Percentiles rank a stretch among this genome's conserved stretches.
Evolutionary conservation across 805 yeast genomes (phyloP).

Genomic region (Metschnikowia peoriensis): DNA sequence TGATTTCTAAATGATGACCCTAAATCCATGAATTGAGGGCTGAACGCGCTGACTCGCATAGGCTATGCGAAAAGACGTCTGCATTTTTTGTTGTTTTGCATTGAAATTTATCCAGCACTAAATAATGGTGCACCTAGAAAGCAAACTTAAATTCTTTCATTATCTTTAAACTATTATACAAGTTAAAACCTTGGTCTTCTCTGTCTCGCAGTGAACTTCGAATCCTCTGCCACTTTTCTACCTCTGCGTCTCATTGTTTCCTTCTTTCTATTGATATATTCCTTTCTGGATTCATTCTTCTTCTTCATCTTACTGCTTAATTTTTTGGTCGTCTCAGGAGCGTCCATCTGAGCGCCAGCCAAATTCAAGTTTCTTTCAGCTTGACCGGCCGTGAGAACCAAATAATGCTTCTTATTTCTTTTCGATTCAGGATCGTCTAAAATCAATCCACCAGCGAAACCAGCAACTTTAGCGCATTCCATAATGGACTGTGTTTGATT

Average conservation of each 20-base stretch:
- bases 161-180: neutral
- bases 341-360: conserved; percentile 78
- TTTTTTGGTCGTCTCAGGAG: conserved; percentile 43
- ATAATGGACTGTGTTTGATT: conserved; percentile 75
- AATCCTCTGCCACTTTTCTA: conserved; percentile 81
- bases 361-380: conserved; percentile 74
- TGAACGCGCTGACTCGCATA: too few relatives aligned
- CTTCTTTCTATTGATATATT: conserved; percentile 85
- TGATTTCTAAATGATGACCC: too few relatives aligned
- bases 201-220: conserved; percentile 85
- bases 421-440: conserved; percentile 92
- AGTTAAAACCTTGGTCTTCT: conserved; percentile 42
- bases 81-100: too few relatives aligned
- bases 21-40: too few relatives aligned
- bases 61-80: too few relatives aligned
- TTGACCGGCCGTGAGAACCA: conserved; percentile 85
- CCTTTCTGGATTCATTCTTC: conserved; percentile 71
- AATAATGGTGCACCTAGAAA: too few relatives aligned
- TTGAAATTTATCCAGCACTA: neutral
- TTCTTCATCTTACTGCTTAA: conserved; percentile 48
- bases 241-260: conserved; percentile 92
- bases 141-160: neutral
- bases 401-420: conserved; percentile 84
- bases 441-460: conserved; percentile 94
- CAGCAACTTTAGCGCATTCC: conserved; percentile 86